These are phyloP conservation scores for Trichosporon sp. DNA, from an alignment of 1,284 basidiomycete species.

Conservation along the genomic window DNA sequence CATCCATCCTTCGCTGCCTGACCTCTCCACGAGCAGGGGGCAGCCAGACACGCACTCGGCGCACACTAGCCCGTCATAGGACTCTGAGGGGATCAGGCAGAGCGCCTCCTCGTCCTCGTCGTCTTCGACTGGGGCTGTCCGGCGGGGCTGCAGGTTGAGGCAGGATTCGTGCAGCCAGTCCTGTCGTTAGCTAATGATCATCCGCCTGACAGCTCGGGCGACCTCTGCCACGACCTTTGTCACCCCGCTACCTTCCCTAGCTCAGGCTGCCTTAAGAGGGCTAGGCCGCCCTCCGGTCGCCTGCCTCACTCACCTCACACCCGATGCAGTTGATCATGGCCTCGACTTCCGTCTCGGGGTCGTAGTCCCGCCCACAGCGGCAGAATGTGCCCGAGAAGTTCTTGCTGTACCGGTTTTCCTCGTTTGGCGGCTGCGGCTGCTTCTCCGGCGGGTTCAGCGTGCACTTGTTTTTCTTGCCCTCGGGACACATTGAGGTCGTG, in stretches of 20 bases:
- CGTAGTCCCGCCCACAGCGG: conserved; percentile 53
- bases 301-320: conserved; percentile 48
- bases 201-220: no score
- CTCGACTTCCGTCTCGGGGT: conserved; percentile 54
- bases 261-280: no score
- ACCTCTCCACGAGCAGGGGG: conserved; percentile 27
- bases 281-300: no score
- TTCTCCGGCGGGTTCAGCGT: conserved; percentile 41
- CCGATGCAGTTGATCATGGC: conserved; percentile 55
- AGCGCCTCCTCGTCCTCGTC: conserved; percentile 48
- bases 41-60: conserved; percentile 37
- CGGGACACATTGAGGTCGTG: conserved; percentile 39
- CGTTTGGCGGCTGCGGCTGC: conserved; percentile 45
- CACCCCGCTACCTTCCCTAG: no score
- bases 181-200: conserved; percentile 28
- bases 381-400: conserved; percentile 55
- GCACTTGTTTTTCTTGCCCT: conserved; percentile 34
- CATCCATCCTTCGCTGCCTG: conserved; percentile 53
- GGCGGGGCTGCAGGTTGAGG: conserved; percentile 43
- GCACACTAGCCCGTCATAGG: conserved; percentile 54
- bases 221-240: no score
- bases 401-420: conserved; percentile 45
- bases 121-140: conserved; percentile 31
- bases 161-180: conserved; percentile 56
- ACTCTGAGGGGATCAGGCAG: conserved; percentile 50